Conservation (phyloP, 2,329 filamentous ascomycete genomes). For the Aspergillus sp. region DNA sequence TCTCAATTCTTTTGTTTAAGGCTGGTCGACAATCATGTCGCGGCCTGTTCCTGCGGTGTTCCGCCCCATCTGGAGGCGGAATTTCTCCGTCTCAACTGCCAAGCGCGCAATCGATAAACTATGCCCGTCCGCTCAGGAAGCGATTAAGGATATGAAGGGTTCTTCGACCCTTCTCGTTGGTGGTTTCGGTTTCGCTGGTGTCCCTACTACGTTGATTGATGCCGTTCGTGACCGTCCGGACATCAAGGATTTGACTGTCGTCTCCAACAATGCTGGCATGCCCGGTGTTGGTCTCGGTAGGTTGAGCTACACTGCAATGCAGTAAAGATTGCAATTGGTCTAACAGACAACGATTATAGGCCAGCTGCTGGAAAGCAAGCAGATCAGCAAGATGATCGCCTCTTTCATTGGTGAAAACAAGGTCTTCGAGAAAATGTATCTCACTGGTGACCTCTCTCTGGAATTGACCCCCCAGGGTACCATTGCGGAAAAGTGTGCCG, state of each 20-base stretch:
- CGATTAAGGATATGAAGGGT: slow-evolving; percentile 71
- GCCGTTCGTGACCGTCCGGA: slow-evolving; percentile 64
- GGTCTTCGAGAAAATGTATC: slow-evolving; percentile 84
- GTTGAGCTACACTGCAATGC: neutral
- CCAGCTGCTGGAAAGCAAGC: slow-evolving; percentile 69
- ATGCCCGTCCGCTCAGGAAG: slow-evolving; percentile 67
- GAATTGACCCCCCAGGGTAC: slow-evolving; percentile 90
- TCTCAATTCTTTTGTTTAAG: slow-evolving; percentile 11
- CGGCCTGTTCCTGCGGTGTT: slow-evolving; percentile 33
- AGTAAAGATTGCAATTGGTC: neutral
- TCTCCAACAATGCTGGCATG: slow-evolving; percentile 80
- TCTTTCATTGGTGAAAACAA: slow-evolving; percentile 81
- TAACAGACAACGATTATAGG: slow-evolving; percentile 42
- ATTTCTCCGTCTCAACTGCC: slow-evolving; percentile 66
- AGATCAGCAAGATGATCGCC: slow-evolving; percentile 72
- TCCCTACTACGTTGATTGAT: slow-evolving; percentile 53
- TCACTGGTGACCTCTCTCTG: slow-evolving; percentile 78
- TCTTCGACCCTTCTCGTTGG: slow-evolving; percentile 71
- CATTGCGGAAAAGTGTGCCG: slow-evolving; percentile 80
- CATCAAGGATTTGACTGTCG: slow-evolving; percentile 66
- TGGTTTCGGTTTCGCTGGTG: slow-evolving; percentile 76
- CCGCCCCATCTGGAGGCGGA: slow-evolving; percentile 47
- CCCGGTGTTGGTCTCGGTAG: slow-evolving; percentile 70
- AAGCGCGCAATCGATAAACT: slow-evolving; percentile 73
- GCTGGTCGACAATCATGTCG: slow-evolving; percentile 27